Base-by-base conservation (phyloP, 2,329 filamentous ascomycete species). In the Botryosphaeria dothidea region DNA sequence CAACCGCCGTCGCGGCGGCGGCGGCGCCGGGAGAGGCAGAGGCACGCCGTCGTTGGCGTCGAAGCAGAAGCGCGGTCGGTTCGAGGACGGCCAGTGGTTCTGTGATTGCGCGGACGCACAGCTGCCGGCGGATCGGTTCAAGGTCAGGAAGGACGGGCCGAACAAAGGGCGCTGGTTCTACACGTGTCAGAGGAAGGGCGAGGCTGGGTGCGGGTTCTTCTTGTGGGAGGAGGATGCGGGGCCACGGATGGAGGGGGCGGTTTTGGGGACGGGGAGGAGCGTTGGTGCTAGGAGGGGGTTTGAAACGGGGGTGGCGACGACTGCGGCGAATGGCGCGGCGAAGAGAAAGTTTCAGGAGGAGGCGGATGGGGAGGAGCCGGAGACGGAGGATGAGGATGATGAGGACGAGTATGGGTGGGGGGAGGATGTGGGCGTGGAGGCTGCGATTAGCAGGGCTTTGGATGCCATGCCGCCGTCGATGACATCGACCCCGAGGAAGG, bases 131-230 rank as follows among this genome's bases (percentile, higher is more conserved):
- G 78, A 81, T 27, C 83, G 83, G 61, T 83, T 86, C 66, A 80
- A 86, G 69, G 82, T 83, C 1, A 87, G 85, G 71, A 89, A 88
- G 67, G 80, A 82, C 31, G 82, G 83, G 3, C 38, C 46, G 49
- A 88, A 88, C 68, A 78, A 86, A 66, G 85, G 85, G 11, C 75
- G 81, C 69, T 85, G 81, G 80, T 86, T 88, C 73, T 87, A 86
- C 68, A 84, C 82, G 3, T 89, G 86, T 70, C 84, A 82, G 69
- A 75, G 77, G 36, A 75, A 80, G 61, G 70, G 75, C 2, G 76
- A 79, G 23, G 51, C 23, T 31, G 49, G 80, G 45, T 89, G 86
- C 69, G 78, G 77, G 0, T 86, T 88, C 74, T 88, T 87, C 68
- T 73, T 88, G 0, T 88, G 85, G 84, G 78, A 83, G 7, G 80